phyloP scores from a whole-genome alignment of 2,329 filamentous ascomycete species.

The Passalora sequoiae region DNA sequence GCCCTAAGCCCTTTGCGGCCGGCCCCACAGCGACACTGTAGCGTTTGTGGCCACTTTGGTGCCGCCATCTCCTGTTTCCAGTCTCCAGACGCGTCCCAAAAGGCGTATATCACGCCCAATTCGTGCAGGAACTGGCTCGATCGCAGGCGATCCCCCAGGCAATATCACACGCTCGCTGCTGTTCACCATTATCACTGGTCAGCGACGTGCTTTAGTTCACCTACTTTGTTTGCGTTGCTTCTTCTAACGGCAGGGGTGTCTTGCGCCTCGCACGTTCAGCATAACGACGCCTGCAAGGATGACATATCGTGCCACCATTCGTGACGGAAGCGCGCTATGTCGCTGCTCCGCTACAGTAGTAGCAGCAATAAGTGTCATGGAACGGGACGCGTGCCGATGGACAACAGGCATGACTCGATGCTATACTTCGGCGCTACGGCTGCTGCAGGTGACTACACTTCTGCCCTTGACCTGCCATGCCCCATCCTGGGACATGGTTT shows the following conservation, averaged over 20 bases:
- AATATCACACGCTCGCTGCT: conserved; percentile 12
- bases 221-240: conserved; percentile 13
- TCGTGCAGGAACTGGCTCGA: conserved; percentile 1
- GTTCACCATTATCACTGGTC: conserved; percentile 12
- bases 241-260: conserved; percentile 3
- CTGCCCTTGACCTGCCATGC: conserved; percentile 11
- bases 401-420: conserved; percentile 3
- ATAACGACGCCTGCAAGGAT: conserved; percentile 4
- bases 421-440: background rate
- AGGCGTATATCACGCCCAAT: background rate
- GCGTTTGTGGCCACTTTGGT: background rate
- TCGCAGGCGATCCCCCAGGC: conserved; percentile 12
- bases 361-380: background rate
- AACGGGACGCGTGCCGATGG: background rate
- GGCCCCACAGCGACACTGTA: background rate
- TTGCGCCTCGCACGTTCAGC: conserved; percentile 8
- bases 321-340: conserved; percentile 2
- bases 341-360: background rate
- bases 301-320: conserved; percentile 4
- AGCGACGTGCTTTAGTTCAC: conserved; percentile 4
- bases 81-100: background rate
- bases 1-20: background rate
- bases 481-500: background rate
- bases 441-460: conserved; percentile 3
- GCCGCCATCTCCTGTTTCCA: background rate